Base-by-base conservation (phyloP, 2,329 filamentous ascomycete genomes). In the Fusarium longipes region DNA sequence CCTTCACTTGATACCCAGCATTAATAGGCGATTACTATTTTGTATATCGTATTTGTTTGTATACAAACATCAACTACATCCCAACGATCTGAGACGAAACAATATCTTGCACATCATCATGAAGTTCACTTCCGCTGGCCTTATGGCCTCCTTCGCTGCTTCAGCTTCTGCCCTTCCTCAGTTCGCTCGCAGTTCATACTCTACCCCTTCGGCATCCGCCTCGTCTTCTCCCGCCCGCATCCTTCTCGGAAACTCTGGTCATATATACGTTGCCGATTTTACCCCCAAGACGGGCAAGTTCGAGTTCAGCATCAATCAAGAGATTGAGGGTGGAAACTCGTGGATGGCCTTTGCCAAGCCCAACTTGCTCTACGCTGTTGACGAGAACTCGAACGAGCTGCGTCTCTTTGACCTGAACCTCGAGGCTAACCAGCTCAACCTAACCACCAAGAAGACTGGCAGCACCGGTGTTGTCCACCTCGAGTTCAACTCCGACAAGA, bases 391-490 rank as follows among this genome's bases (percentile, higher is more conserved):
- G 65, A 73, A 74, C 48, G 68, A 73, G 42, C 74, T 81, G n/a
- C 77, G 78, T 58, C 70, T 80, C 17, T 82, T 82, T 69, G 75
- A 71, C 18, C 66, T 83, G 30, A 76, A 82, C 61, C 63, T 72
- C 6, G 62, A 66, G 33, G 68, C 67, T 38, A 75, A 76, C 62
- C 71, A 71, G 35, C 71, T 81, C 6, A 58, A 69, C 27, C 68
- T 71, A 12, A 70, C 75, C 35, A 68, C 76, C 4, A 67, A 75
- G 18, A 71, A 66, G 50, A 76, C 71, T 7, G 81, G 78, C 36
- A 81, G 80, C 38, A 38, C 63, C 0, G 83, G 83, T 42, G 79
- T 83, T 11, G 84, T 85, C 30, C 81, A 80, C 63, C 78, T 86
- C 24, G 82, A 77, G 44, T 82, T 85, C 74, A 82, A 80, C 74